Conservation (phyloP, 1,284 basidiomycete genomes). For the Ceratobasidium sp. region DNA sequence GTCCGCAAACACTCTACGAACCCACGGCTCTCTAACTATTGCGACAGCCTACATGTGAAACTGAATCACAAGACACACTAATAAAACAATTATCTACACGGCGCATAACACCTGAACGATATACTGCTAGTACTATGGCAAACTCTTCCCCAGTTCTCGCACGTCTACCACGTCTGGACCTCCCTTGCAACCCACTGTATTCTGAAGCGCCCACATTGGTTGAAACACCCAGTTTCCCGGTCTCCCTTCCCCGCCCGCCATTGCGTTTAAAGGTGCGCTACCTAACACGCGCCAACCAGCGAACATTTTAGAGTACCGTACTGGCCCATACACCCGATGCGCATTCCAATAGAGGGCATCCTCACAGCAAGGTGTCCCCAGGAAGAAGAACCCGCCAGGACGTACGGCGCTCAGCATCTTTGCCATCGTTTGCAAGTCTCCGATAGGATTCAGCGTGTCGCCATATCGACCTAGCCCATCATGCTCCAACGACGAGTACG, state of each 20-base stretch:
- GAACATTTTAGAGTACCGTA: constrained; percentile 8
- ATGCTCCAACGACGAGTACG: constrained; percentile 5
- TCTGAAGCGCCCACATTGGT: constrained; percentile 11
- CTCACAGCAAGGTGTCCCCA: constrained; percentile 3
- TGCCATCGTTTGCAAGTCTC: constrained; percentile 9
- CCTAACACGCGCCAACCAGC: constrained; percentile 1
- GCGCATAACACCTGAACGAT: too few species aligned
- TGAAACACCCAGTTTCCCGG: constrained; percentile 10
- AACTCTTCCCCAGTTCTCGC: background rate
- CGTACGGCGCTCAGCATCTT: constrained; percentile 12
- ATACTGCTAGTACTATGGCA: background rate
- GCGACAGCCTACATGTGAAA: too few species aligned
- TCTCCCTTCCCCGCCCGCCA: background rate
- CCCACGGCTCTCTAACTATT: too few species aligned
- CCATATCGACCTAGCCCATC: constrained; percentile 14
- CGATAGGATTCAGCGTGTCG: constrained; percentile 3
- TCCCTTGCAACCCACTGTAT: constrained; percentile 6
- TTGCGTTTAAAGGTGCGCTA: background rate
- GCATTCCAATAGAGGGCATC: constrained; percentile 6
- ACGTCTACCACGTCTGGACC: background rate
- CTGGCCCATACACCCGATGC: constrained; percentile 5
- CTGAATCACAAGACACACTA: too few species aligned
- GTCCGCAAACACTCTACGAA: too few species aligned
- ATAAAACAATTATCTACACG: too few species aligned
- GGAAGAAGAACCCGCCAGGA: background rate